Conservation (phyloP, 768 basidiomycete genomes). For the Phallus indusiatus region DNA sequence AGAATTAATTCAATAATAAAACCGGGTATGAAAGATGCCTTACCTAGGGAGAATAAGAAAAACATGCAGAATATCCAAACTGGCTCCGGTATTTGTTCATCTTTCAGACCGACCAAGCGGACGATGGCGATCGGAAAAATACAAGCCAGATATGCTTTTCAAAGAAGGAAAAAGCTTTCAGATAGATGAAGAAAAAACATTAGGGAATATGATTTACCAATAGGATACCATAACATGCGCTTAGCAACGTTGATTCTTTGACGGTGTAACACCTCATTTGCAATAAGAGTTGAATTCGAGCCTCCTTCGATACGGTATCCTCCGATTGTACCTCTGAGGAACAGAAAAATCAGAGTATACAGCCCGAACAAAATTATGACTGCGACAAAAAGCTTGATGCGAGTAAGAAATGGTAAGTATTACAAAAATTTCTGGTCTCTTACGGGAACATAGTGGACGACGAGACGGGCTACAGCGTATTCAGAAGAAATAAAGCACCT, state of each 20-base stretch:
- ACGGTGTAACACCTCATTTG: not conserved
- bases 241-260: conserved; percentile 6
- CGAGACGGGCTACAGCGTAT: conserved; percentile 5
- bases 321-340: conserved; percentile 5
- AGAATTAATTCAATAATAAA: not conserved
- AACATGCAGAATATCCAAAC: conserved; percentile 9
- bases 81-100: not conserved
- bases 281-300: not conserved
- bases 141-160: conserved; percentile 4
- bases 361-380: conserved; percentile 1
- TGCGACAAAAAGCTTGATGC: not conserved
- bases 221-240: conserved; percentile 10
- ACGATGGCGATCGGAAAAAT: conserved; percentile 8
- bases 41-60: conserved; percentile 6
- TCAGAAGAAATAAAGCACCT: conserved; percentile 9
- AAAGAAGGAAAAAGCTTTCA: not conserved
- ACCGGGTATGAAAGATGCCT: not conserved
- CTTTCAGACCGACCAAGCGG: conserved; percentile 4
- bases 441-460: conserved; percentile 6
- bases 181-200: not conserved
- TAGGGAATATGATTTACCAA: not conserved
- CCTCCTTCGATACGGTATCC: not conserved
- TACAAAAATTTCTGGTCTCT: not conserved
- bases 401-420: not conserved
- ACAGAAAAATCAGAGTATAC: conserved; percentile 2